These are phyloP conservation scores for Phytophthora fragariaefolia DNA, from an alignment of 352 stramenopile species.

Conservation along the genomic window DNA sequence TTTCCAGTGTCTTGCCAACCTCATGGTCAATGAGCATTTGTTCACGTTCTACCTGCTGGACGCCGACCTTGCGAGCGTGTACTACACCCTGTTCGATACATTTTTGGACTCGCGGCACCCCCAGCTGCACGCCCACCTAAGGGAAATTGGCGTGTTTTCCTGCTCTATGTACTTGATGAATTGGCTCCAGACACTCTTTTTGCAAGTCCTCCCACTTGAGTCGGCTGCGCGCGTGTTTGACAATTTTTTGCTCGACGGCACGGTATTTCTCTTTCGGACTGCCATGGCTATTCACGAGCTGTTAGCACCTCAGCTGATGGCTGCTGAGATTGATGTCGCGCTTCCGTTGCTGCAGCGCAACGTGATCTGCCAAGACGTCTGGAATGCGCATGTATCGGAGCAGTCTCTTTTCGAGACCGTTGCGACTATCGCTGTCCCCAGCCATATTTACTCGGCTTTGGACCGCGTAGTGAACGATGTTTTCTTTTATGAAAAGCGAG, in stretches of 20 bases:
- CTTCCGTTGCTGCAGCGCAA: conserved; percentile 81
- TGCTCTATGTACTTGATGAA: conserved; percentile 90
- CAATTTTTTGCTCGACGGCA: conserved; percentile 88
- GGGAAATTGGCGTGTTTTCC: conserved; percentile 57
- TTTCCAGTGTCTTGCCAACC: conserved; percentile 88
- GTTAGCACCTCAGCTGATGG: conserved; percentile 55
- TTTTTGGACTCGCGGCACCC: conserved; percentile 64
- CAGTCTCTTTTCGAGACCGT: conserved; percentile 78
- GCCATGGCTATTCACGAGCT: conserved; percentile 86
- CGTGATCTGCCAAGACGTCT: conserved; percentile 65
- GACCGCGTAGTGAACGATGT: conserved; percentile 85
- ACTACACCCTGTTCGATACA: conserved; percentile 84
- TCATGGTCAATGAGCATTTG: conserved; percentile 89
- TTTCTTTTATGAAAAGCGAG: conserved; percentile 86
- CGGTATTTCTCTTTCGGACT: conserved; percentile 82
- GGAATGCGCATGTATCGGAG: conserved; percentile 63
- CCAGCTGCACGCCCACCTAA: conserved; percentile 60
- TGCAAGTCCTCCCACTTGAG: conserved; percentile 84
- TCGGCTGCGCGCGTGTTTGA: conserved; percentile 79
- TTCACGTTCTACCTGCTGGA: conserved; percentile 91
- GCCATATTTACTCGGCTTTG: conserved; percentile 70
- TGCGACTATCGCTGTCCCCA: conserved; percentile 64
- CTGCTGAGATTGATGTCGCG: conserved; percentile 74
- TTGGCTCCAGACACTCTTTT: conserved; percentile 88
- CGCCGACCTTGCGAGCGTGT: conserved; percentile 75